These are phyloP conservation scores for Trichoderma atrobrunneum DNA, from an alignment of 2,329 filamentous ascomycete species.

Conservation along the genomic window DNA sequence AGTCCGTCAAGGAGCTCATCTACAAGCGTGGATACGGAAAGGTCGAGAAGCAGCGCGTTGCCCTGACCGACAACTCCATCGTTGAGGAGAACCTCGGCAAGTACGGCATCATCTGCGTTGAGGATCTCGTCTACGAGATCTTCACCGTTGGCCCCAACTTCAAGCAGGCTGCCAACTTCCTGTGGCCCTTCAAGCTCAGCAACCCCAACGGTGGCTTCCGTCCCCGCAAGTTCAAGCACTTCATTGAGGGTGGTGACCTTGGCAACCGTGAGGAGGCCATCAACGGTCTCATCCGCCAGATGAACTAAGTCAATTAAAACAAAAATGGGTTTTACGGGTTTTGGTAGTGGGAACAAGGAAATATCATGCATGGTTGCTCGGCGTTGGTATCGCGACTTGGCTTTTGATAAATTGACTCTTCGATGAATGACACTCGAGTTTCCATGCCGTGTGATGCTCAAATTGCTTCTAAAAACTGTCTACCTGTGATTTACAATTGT, in stretches of 20 bases:
- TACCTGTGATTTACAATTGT: background rate
- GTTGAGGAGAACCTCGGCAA: conserved; percentile 96
- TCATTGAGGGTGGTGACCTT: conserved; percentile 96
- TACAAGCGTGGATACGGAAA: conserved; percentile 99
- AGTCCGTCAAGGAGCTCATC: conserved; percentile 97
- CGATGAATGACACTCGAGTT: conserved; percentile 43
- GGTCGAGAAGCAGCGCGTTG: conserved; percentile 95
- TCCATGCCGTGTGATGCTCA: conserved; percentile 25
- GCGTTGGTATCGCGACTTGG: conserved; percentile 41
- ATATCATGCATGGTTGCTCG: conserved; percentile 38
- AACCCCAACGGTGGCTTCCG: conserved; percentile 98
- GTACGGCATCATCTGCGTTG: conserved; percentile 98
- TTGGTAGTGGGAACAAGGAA: conserved; percentile 32
- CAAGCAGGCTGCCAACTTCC: conserved; percentile 99
- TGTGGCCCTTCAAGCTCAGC: conserved; percentile 99
- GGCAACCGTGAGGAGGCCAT: conserved; percentile 99
- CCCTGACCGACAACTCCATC: conserved; percentile 95
- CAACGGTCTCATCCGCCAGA: conserved; percentile 93
- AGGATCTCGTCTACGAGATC: conserved; percentile 99
- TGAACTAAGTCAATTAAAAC: conserved; percentile 68
- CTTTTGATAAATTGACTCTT: conserved; percentile 39
- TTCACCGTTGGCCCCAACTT: conserved; percentile 98
- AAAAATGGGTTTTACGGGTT: conserved; percentile 26
- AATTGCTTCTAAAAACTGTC: background rate
- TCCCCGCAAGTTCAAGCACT: conserved; percentile 97